These are phyloP conservation scores for Aureobasidium subglaciale DNA, from an alignment of 2,329 filamentous ascomycete genomes.

Conservation along the genomic window DNA sequence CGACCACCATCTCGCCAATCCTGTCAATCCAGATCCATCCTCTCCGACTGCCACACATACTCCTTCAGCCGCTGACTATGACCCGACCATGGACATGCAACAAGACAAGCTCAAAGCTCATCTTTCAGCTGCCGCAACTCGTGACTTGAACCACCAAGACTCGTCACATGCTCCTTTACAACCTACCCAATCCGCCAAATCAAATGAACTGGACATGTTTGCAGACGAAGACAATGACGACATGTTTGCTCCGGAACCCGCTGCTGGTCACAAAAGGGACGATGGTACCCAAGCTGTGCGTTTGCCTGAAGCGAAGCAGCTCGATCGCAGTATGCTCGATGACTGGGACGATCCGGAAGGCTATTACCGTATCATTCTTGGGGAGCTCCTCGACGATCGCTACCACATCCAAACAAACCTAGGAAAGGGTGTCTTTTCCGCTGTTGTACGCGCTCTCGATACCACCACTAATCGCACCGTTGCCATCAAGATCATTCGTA, in stretches of 20 bases:
- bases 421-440: constrained; percentile 93
- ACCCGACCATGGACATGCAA: constrained; percentile 80
- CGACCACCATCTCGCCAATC: constrained; percentile 33
- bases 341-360: constrained; percentile 92
- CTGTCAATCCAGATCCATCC: constrained; percentile 24
- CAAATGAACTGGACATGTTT: constrained; percentile 58
- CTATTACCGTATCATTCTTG: constrained; percentile 91
- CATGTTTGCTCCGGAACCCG: constrained; percentile 83
- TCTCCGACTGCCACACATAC: constrained; percentile 54
- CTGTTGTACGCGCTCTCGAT: constrained; percentile 84
- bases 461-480: constrained; percentile 59
- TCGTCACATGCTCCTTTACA: not conserved
- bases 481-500: constrained; percentile 95
- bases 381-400: constrained; percentile 80
- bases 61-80: constrained; percentile 87
- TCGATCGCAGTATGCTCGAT: constrained; percentile 71
- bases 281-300: constrained; percentile 38
- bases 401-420: constrained; percentile 85
- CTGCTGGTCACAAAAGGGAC: constrained; percentile 30
- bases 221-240: constrained; percentile 65
- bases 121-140: not conserved
- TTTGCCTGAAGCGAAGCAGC: constrained; percentile 48
- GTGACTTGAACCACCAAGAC: not conserved
- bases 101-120: constrained; percentile 55
- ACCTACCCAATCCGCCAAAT: constrained; percentile 20